phyloP scores from a whole-genome alignment of 306 rosid species.

The Clitoria ternatea region DNA sequence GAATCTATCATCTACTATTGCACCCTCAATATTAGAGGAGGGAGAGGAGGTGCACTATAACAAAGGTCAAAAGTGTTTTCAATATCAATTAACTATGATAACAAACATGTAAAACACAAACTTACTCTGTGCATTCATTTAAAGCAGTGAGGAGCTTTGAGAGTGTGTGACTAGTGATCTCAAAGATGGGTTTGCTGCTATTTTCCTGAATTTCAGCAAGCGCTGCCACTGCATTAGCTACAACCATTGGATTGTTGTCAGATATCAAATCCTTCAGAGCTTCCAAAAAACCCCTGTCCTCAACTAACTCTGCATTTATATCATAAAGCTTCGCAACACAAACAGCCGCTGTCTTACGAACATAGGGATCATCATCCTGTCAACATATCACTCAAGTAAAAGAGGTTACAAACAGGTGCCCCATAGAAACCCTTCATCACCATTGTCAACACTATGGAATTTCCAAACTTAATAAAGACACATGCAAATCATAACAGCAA shows the following conservation, averaged over 20 bases:
- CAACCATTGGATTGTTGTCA: slow-evolving; percentile 99
- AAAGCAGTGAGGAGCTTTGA: slow-evolving; percentile 97
- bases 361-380: slow-evolving; percentile 99
- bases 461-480: neutral
- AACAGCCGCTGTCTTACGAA: slow-evolving; percentile 98
- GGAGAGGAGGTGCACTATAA: neutral
- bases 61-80: neutral
- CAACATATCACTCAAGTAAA: slow-evolving; percentile 28
- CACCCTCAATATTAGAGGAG: neutral
- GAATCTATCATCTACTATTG: neutral
- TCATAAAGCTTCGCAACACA: slow-evolving; percentile 99
- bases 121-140: slow-evolving; percentile 99
- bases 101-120: slow-evolving; percentile 13
- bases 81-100: slow-evolving; percentile 8
- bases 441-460: neutral
- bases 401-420: slow-evolving; percentile 6
- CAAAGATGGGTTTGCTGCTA: slow-evolving; percentile 82
- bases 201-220: slow-evolving; percentile 97
- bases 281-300: slow-evolving; percentile 95
- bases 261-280: slow-evolving; percentile 97
- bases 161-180: slow-evolving; percentile 79
- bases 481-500: neutral
- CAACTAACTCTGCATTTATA: slow-evolving; percentile 96
- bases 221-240: slow-evolving; percentile 98
- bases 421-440: neutral